Conservation (phyloP, 768 basidiomycete genomes). For the Suillus tomentosus region DNA sequence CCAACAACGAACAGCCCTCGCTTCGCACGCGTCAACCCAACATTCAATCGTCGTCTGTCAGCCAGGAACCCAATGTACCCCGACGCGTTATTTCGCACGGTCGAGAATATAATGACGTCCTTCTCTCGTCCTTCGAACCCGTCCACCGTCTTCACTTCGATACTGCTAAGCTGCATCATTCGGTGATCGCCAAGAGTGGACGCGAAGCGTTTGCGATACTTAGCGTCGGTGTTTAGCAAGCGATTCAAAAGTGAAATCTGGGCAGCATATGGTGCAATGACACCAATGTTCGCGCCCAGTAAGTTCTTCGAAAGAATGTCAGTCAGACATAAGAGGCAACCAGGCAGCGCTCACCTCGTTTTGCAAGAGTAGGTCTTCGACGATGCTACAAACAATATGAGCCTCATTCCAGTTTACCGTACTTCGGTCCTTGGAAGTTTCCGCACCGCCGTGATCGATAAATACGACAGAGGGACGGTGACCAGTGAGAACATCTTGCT, state of each 20-base stretch:
- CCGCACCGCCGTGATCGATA: constrained; percentile 74
- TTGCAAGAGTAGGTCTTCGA: constrained; percentile 77
- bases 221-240: constrained; percentile 57
- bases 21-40: constrained; percentile 87
- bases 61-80: constrained; percentile 89
- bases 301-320: constrained; percentile 47
- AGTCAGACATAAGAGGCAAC: constrained; percentile 3
- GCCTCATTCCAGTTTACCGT: constrained; percentile 79
- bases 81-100: constrained; percentile 76
- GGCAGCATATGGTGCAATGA: constrained; percentile 90
- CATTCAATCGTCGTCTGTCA: constrained; percentile 84
- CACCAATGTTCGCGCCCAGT: constrained; percentile 77
- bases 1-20: constrained; percentile 84
- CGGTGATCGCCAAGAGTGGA: constrained; percentile 65
- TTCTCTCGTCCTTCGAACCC: constrained; percentile 96
- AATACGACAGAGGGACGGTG: constrained; percentile 70
- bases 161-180: constrained; percentile 58
- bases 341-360: constrained; percentile 59
- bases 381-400: constrained; percentile 71
- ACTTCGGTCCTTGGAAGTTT: constrained; percentile 70
- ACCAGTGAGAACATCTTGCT: constrained; percentile 37
- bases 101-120: constrained; percentile 89
- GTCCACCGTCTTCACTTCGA: constrained; percentile 93
- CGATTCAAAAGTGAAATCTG: constrained; percentile 79
- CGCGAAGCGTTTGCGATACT: constrained; percentile 55